Percentiles rank a stretch among this genome's conserved stretches.
These are phyloP conservation scores for Amanita fuliginea DNA, from an alignment of 768 basidiomycete species.

Conservation along the genomic window DNA sequence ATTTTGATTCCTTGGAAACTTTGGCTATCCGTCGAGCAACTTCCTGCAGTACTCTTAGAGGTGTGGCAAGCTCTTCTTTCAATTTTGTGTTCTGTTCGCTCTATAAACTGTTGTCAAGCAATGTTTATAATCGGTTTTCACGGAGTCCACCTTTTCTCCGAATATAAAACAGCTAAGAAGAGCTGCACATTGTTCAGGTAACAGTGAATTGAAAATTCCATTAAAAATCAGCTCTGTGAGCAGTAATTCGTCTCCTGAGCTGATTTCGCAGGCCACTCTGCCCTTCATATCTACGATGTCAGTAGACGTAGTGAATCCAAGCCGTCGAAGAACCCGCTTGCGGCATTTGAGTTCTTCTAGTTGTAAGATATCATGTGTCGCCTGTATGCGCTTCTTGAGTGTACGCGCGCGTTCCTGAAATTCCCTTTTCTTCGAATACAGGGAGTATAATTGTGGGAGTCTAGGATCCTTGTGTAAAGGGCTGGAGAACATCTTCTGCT, in stretches of 20 bases:
- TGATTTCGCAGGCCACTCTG: conserved; percentile 96
- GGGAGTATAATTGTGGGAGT: conserved; percentile 70
- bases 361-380: conserved; percentile 88
- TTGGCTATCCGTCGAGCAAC: conserved; percentile 93
- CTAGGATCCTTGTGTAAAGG: conserved; percentile 70
- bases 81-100: conserved; percentile 80
- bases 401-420: conserved; percentile 58
- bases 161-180: conserved; percentile 98
- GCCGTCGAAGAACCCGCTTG: conserved; percentile 84
- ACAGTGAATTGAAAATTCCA: conserved; percentile 84
- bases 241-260: conserved; percentile 90
- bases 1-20: conserved; percentile 88
- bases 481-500: conserved; percentile 73
- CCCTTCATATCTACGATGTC: conserved; percentile 99
- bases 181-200: conserved; percentile 88
- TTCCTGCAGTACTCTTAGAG: conserved; percentile 92
- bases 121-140: not conserved
- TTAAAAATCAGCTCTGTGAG: conserved; percentile 97
- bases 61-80: conserved; percentile 89
- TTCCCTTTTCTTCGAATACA: conserved; percentile 69
- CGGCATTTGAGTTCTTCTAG: conserved; percentile 93
- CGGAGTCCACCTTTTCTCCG: conserved; percentile 68
- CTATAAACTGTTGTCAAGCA: conserved; percentile 23
- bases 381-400: conserved; percentile 77
- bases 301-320: conserved; percentile 79